Percentiles rank a stretch among this genome's conserved stretches.
Conservation (phyloP, 2,329 filamentous ascomycete genomes). For the Anthostomella pinea region DNA sequence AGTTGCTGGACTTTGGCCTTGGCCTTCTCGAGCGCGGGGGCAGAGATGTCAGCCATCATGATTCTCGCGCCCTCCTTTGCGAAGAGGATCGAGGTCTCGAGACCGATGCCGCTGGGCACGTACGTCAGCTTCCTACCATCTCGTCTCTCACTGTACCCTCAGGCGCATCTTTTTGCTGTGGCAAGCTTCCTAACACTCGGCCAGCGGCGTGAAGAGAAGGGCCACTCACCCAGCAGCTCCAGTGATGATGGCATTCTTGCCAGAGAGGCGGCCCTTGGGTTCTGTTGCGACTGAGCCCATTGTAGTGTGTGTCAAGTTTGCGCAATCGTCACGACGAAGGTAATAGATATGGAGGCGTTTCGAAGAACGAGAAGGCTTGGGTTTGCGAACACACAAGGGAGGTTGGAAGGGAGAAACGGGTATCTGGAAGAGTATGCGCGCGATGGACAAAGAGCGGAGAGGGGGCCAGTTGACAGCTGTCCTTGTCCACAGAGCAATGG, state of each 20-base stretch:
- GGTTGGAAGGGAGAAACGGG: background rate
- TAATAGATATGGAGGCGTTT: too few relatives aligned
- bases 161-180: too few relatives aligned
- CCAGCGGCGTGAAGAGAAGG: too few relatives aligned
- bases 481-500: too few relatives aligned
- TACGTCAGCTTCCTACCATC: conserved; percentile 5
- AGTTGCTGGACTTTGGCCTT: conserved; percentile 71
- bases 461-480: too few relatives aligned
- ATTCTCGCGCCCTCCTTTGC: conserved; percentile 83
- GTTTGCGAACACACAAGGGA: background rate
- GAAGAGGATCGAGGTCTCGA: conserved; percentile 89
- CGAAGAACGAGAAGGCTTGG: too few relatives aligned
- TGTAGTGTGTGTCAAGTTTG: conserved; percentile 2
- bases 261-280: conserved; percentile 48
- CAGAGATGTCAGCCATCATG: conserved; percentile 82
- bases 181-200: too few relatives aligned
- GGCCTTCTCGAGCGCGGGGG: conserved; percentile 73
- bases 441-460: too few relatives aligned
- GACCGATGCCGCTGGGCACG: conserved; percentile 73
- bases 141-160: too few relatives aligned
- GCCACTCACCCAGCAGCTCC: conserved; percentile 77
- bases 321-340: background rate
- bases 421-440: too few relatives aligned
- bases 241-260: conserved; percentile 71
- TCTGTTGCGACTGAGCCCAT: conserved; percentile 30